These are phyloP conservation scores for Aristolochia contorta DNA, from an alignment of 164 flowering plant species.

Conservation along the genomic window DNA sequence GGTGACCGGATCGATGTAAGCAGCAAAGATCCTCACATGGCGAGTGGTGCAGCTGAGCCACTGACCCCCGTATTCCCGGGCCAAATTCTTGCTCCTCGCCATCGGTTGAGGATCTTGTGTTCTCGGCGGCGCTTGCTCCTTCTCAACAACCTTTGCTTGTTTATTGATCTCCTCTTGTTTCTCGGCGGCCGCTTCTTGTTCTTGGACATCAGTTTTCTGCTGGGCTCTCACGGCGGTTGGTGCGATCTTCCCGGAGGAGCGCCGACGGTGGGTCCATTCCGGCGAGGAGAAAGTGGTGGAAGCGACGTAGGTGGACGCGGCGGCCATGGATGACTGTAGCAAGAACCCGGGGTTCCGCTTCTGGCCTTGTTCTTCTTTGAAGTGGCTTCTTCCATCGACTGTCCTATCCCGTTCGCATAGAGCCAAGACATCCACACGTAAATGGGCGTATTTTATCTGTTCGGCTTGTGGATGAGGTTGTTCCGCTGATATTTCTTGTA, in stretches of 20 bases:
- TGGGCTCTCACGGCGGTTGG: slow-evolving; percentile 1
- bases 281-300: slow-evolving; percentile 1
- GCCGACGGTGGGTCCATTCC: not conserved
- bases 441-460: too few relatives aligned
- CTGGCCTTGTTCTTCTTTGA: too few relatives aligned
- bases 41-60: slow-evolving; percentile 76
- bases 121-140: not conserved
- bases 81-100: slow-evolving; percentile 59
- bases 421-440: too few relatives aligned
- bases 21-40: slow-evolving; percentile 78
- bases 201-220: slow-evolving; percentile 3
- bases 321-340: slow-evolving; percentile 1
- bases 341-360: too few relatives aligned
- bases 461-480: too few relatives aligned
- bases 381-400: too few relatives aligned
- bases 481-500: too few relatives aligned
- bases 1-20: slow-evolving; percentile 76
- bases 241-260: not conserved
- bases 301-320: not conserved
- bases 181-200: not conserved
- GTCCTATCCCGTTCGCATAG: too few relatives aligned
- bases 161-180: not conserved
- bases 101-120: slow-evolving; percentile 1
- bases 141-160: not conserved
- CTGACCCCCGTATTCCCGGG: slow-evolving; percentile 64